phyloP scores from a whole-genome alignment of 208 protist genomes.

The Leishmania turanica region DNA sequence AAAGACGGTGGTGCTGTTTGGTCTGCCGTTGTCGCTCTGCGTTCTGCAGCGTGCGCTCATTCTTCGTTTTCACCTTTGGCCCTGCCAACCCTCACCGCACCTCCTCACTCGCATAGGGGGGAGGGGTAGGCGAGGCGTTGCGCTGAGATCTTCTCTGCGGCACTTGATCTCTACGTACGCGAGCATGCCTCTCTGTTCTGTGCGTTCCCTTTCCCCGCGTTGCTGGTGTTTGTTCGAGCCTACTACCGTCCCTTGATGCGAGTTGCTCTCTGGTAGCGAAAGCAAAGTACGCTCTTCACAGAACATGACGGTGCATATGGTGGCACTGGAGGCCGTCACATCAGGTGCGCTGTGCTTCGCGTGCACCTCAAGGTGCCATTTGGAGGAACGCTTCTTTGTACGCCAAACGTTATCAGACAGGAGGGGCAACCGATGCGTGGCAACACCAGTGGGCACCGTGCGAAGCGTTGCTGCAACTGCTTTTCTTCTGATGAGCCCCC shows the following conservation, averaged over 20 bases:
- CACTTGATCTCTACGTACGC: neutral
- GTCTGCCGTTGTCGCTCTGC: neutral
- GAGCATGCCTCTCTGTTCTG: neutral
- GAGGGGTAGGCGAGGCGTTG: neutral
- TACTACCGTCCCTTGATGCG: neutral
- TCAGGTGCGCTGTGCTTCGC: neutral
- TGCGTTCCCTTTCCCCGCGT: neutral
- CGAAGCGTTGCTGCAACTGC: neutral
- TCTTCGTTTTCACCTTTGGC: neutral
- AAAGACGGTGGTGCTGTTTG: neutral
- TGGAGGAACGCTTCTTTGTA: neutral
- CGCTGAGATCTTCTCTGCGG: slow-evolving; percentile 3
- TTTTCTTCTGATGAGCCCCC: neutral
- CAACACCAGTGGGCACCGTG: neutral
- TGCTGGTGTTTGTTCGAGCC: neutral
- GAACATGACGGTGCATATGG: neutral
- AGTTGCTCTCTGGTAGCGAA: neutral
- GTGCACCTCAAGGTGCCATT: neutral
- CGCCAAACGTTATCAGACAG: neutral
- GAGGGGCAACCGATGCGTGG: neutral
- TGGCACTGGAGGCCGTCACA: neutral
- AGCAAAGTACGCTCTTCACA: neutral
- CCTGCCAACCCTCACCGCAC: neutral
- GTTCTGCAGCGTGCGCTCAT: neutral
- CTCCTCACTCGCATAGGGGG: neutral